Base-by-base conservation (phyloP, 352 stramenopile genomes). In the Blastocystis sp. region DNA sequence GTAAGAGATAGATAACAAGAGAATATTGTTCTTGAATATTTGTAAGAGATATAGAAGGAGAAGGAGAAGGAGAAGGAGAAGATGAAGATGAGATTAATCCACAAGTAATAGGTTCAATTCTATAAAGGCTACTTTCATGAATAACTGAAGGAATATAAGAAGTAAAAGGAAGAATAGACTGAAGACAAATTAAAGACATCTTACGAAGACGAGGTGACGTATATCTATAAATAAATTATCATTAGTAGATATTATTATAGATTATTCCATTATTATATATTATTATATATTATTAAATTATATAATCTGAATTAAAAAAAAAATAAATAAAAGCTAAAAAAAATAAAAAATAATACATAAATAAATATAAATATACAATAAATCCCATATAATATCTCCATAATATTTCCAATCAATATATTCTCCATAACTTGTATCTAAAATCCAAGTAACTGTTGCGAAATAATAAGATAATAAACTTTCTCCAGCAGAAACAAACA, bases 401-500 rank as follows among this genome's bases (percentile, higher is more conserved):
- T 62, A 62, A 18, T 54, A 18, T 18, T 62, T 27, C 52, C 52
- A 62, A 13, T 62, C 52, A 27, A 62, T 62, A 39, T 36, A 54
- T 7, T 42, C 36, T 16, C 52, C 52, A 21, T 54, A 40, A n/a
- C 54, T 54, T 2, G 52, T 62, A 23, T 62, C 39, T 7, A 62
- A 27, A 13, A 62, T 42, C 52, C 52, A 62, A 7, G 25, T 41
- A 19, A 62, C 36, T 21, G 54, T 39, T 11, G 52, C 48, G n/a
- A 62, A 21, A 25, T 62, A 62, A 21, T 62, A 62, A 4, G 52
- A 54, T 4, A 62, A 31, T 21, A 62, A 31, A 28, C 52, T 62
- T 28, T 62, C 52, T 7, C 52, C 52, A 5, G 32, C 24, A 23
- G 52, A 62, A 4, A 62, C 33, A 16, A 62, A 42, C 18, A 62